These are phyloP conservation scores for Trichoderma harzianum DNA, from an alignment of 2,329 filamentous ascomycete genomes.

Conservation along the genomic window DNA sequence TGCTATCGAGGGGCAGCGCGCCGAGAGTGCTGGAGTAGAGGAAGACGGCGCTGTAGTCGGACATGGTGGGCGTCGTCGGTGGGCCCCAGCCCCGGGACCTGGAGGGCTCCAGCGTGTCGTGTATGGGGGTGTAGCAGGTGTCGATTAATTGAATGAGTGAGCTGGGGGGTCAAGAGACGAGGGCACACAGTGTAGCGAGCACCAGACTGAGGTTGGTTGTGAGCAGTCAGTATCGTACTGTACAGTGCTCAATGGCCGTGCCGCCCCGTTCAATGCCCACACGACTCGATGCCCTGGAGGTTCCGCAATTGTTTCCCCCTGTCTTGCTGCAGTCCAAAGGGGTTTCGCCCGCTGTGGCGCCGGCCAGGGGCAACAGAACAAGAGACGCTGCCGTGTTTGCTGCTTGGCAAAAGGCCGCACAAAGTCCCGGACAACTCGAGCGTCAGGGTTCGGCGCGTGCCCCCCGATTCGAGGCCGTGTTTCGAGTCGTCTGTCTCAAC, in stretches of 20 bases:
- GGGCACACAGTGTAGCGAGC: neutral
- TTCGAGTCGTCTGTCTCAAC: neutral
- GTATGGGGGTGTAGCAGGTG: neutral
- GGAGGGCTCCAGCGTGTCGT: neutral
- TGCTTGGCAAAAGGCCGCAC: neutral
- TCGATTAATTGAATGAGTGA: neutral
- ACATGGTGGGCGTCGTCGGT: neutral
- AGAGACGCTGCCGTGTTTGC: neutral
- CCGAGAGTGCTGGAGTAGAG: slow-evolving; percentile 11
- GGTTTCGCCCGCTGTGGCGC: slow-evolving; percentile 15
- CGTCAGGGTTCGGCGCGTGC: neutral
- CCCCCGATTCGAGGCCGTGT: neutral
- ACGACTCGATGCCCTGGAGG: neutral
- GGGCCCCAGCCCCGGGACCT: neutral
- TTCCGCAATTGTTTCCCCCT: neutral
- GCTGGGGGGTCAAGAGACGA: neutral
- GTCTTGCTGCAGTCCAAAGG: slow-evolving; percentile 16
- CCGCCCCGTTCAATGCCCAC: neutral
- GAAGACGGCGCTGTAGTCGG: slow-evolving; percentile 16
- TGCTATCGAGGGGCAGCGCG: slow-evolving; percentile 15
- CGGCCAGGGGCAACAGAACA: neutral
- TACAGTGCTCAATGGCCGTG: neutral
- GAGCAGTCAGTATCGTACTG: neutral
- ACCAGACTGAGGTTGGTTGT: too few species aligned
- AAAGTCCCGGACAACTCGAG: neutral